A percentile compares a stretch with the other conserved stretches of the same genome.
Evolutionary conservation across 768 basidiomycete species (phyloP).

Genomic region (Leccinum truebloodii): DNA sequence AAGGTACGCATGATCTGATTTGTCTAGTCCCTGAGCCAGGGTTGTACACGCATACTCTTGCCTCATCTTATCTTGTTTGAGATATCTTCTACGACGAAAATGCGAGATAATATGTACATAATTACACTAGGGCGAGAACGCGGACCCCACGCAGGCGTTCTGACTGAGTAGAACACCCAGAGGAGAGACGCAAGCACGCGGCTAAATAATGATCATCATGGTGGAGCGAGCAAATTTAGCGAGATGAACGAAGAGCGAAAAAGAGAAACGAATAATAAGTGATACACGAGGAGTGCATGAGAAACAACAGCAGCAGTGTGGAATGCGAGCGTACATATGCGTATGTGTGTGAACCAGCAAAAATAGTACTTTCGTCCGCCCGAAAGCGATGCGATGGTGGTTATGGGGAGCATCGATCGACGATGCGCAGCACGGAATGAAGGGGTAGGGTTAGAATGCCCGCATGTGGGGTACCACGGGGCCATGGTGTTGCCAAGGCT

Average conservation of each 20-base stretch:
- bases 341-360: neutral
- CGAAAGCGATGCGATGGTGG: neutral
- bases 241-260: neutral
- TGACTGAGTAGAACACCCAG: slow-evolving; percentile 1
- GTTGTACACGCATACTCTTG: too few species aligned
- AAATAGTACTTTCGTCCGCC: neutral
- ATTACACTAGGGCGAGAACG: neutral
- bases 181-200: neutral
- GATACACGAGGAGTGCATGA: slow-evolving; percentile 11
- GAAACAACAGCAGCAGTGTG: slow-evolving; percentile 4
- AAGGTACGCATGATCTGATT: slow-evolving; percentile 39
- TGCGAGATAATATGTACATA: neutral
- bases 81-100: too few species aligned
- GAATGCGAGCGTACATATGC: slow-evolving; percentile 8
- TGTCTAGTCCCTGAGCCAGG: too few species aligned
- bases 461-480: slow-evolving; percentile 2
- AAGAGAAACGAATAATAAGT: neutral
- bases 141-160: slow-evolving; percentile 1
- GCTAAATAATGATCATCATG: neutral
- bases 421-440: slow-evolving; percentile 1
- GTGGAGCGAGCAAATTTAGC: neutral
- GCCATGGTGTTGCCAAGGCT: slow-evolving; percentile 22
- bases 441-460: slow-evolving; percentile 11
- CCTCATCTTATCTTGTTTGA: too few species aligned
- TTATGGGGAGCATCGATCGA: slow-evolving; percentile 15